A percentile compares a stretch with the other conserved stretches of the same genome.
Conservation (phyloP, 2,329 filamentous ascomycete species). For the Botryosphaeria agaves region DNA sequence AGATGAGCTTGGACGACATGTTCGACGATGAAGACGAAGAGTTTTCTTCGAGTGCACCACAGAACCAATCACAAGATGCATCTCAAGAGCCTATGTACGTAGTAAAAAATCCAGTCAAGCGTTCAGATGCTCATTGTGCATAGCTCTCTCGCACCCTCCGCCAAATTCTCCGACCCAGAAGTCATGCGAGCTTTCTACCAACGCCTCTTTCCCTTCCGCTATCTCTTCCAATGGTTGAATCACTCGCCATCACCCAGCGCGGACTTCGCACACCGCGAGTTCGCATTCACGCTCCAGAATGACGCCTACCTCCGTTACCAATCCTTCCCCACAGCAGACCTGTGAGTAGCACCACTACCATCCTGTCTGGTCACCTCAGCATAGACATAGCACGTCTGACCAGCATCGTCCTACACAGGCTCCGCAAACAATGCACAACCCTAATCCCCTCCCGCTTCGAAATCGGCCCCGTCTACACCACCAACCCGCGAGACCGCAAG, state of each 20-base stretch:
- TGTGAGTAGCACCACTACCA: slow-evolving; percentile 21
- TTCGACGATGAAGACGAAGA: slow-evolving; percentile 42
- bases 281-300: slow-evolving; percentile 86
- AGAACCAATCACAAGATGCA: slow-evolving; percentile 24
- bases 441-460: slow-evolving; percentile 90
- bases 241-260: slow-evolving; percentile 71
- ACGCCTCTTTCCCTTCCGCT: slow-evolving; percentile 84
- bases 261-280: slow-evolving; percentile 87
- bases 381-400: neutral
- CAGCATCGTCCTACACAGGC: slow-evolving; percentile 28
- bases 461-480: slow-evolving; percentile 91
- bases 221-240: slow-evolving; percentile 95
- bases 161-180: slow-evolving; percentile 50
- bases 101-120: slow-evolving; percentile 1
- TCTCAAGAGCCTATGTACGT: slow-evolving; percentile 22
- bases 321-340: slow-evolving; percentile 50
- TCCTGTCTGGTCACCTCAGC: too few relatives aligned
- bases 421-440: slow-evolving; percentile 80
- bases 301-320: slow-evolving; percentile 90
- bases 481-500: slow-evolving; percentile 89
- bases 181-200: slow-evolving; percentile 91
- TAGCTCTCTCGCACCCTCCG: slow-evolving; percentile 18
- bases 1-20: slow-evolving; percentile 37
- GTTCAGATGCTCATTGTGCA: slow-evolving; percentile 10
- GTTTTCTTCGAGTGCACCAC: slow-evolving; percentile 36